Base-by-base conservation (phyloP, 169 alveolate genomes). In the Plasmodium vivax region DNA sequence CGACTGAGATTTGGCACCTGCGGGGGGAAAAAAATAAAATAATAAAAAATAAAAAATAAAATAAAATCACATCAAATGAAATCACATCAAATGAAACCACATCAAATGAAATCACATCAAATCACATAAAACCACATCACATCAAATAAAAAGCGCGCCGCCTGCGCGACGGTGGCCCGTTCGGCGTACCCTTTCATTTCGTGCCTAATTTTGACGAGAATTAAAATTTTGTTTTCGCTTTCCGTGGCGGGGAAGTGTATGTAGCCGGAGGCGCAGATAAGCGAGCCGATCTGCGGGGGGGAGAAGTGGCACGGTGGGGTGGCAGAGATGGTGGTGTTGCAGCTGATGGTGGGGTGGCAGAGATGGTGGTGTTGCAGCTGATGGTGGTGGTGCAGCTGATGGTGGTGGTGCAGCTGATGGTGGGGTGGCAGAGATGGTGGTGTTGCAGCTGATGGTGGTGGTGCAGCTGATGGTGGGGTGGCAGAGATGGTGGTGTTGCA, bases 1-100 rank as follows among this genome's bases (percentile, higher is more conserved):
- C 90, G 19, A 88, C 94, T n/a, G 94, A 88, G 71, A 88, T 88
- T 16, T 88, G 94, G 38, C 94, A 88, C 75, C 94, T 88, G 34
- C 36, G 82, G 12, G 71, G 8, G 45, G 23, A 36, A 54, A 58
- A 58, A 54, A 38, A 82, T 54, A 8, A 10, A 82, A 82, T 23
- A 56, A 56, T 4, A 74, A 74, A 74, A 27, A 56, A 82, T 16
- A 5, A 23, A 19, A 4, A 23, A 84, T 71, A 23, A 23, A 23
- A 23, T 23, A 23, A 23, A 23, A 23, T 0, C 27, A 23, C 27
- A 23, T 23, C 27, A 23, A 0, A 23, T 23, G n/a, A n/a, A n/a
- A n/a, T n/a, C 27, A 23, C 0, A 23, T 23, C 27, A 23, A 23
- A 23, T 23, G 0, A 23, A 23, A 23, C n/a, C 27, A 23, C 0